Evolutionary conservation across 2,329 filamentous ascomycete species (phyloP), one percentile per base, ranked within the genome.

Genomic region (Fusarium nanum): DNA sequence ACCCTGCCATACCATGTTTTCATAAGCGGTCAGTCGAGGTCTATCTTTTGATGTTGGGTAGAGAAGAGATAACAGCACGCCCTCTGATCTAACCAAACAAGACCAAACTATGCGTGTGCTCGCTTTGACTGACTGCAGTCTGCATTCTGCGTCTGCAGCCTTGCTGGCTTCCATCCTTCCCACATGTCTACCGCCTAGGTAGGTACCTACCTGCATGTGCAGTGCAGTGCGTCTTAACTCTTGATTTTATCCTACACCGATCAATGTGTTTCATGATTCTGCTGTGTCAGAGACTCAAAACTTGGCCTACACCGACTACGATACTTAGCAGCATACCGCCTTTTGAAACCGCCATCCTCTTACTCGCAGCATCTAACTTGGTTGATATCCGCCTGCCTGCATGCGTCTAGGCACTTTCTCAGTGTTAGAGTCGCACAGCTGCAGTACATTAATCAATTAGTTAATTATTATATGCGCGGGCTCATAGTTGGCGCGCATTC

Each of bases 301-400:
- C 47, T 59, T 47, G 13, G 57, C 49, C 65, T 70, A 70, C 67
- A 70, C 68, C 68, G 68, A 68, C 45, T 40, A 68, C 45, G 32
- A 48, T 65, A 48, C 32, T 46, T 22, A 42, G n/a, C 18, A 59
- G 46, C 48, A 71, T 71, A 71, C 68, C 68, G 68, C 68, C 68
- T 69, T 71, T 71, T 71, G 63, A 68, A 71, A 70, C 67, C 50
- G 44, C 59, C 46, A 49, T 52, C 23, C 13, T 49, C 28, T 66
- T 66, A 32, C 61, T 68, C 50, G 46, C 64, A 64, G 48, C 48
- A 40, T 64, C 27, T 32, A 42, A 37, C 34, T 37, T 37, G 34
- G 37, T 25, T 61, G 18, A 42, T 54, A 37, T 45, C 41, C 27
- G 27, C 20, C 45, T 52, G 50, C 46, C 44, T 59, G 28, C 27